Conservation (phyloP, 2,329 filamentous ascomycete species). For the Alternaria ventricosa region DNA sequence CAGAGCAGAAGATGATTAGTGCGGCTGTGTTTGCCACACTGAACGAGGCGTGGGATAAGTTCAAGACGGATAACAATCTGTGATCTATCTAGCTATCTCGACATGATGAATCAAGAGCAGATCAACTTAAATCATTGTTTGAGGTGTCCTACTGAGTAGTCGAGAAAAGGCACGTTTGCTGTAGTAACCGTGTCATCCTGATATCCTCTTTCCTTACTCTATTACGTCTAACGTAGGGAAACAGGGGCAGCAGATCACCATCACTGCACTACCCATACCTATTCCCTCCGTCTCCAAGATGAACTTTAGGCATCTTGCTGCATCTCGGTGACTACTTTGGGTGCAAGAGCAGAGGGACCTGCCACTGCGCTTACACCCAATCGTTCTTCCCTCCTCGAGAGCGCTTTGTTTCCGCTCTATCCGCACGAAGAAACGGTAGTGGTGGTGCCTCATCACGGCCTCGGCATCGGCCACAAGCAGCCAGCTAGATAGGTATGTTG, state of each 20-base stretch:
- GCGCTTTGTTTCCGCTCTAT: neutral
- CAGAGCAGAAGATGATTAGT: constrained; percentile 71
- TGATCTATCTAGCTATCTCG: constrained; percentile 4
- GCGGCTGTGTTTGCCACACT: constrained; percentile 68
- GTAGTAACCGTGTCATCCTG: neutral
- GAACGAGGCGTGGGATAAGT: constrained; percentile 74
- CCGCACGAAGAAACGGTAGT: neutral
- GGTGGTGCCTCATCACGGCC: neutral
- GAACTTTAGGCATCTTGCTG: neutral
- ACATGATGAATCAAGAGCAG: neutral
- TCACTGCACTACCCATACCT: neutral
- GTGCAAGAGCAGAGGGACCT: neutral
- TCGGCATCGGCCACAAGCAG: neutral
- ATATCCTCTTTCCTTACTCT: neutral
- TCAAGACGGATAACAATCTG: constrained; percentile 64
- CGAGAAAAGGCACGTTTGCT: neutral
- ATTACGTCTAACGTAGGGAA: neutral
- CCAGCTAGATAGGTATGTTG: neutral
- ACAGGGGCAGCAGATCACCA: neutral
- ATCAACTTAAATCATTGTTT: neutral
- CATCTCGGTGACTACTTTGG: neutral
- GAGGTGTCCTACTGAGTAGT: neutral
- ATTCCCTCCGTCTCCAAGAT: neutral
- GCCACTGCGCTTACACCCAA: neutral
- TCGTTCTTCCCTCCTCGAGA: neutral